Evolutionary conservation across 805 yeast genomes (phyloP), one percentile per base, ranked within the genome.

Genomic region (Teunomyces barrocoloradensis): DNA sequence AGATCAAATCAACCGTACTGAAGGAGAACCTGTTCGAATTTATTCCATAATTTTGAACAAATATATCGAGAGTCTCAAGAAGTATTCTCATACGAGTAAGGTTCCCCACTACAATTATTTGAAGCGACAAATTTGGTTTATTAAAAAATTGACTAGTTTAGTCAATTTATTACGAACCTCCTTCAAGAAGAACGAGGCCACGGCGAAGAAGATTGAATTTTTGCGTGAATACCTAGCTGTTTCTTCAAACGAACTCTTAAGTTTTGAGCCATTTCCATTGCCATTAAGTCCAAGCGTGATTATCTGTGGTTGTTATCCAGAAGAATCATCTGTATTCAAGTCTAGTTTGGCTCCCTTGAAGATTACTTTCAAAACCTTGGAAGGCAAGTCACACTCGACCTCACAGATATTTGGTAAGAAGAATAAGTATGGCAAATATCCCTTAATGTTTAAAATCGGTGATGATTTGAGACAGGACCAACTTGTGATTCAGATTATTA

Each of bases 401-500:
- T 60, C 73, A 4, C 70, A 66, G 42, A 59, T 69, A 1, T 71
- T 71, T 52, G 72, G 72, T 1, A 62, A 63, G 36, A 62, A 59
- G 45, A 53, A 54, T 32, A 63, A 63, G 43, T 60, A 71, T 45
- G 75, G 75, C 3, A 71, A 68, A 45, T 94, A 89, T 63, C 82
- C 95, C 5, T 69, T 94, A 32, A 92, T 94, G 86, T 92, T 89
- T 69, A 94, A 94, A 65, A 87, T 87, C 43, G 99, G 99, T 11
- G 99, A 87, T 53, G 99, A 94, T 63, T 73, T 94, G 43, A 75
- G 98, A 50, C 99, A 94, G 65, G 99, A 94, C 71, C 99, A 94
- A 65, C 77, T 94, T 53, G 96, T 94, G n/a, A 87, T 90, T 43
- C 99, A 94, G 65, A 89, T 94, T 51, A 88, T 94, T 48, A 79